Conservation (phyloP, 441 rosid genomes). For the Aquilaria agallochum region DNA sequence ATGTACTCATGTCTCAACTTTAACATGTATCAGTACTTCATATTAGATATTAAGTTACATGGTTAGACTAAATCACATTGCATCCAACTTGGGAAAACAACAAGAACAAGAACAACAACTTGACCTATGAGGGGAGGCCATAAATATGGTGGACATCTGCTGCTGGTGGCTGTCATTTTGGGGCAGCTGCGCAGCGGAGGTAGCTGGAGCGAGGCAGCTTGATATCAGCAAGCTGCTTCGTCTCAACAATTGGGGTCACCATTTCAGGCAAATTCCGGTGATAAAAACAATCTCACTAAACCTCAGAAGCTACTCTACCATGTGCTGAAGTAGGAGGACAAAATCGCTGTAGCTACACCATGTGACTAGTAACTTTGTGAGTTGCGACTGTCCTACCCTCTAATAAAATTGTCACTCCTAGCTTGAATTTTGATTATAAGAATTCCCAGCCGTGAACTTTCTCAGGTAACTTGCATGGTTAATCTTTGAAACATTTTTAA, state of each 20-base stretch:
- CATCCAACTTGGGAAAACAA: too few species aligned
- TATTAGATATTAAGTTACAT: too few species aligned
- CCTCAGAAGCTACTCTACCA: background rate
- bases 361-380: background rate
- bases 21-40: too few species aligned
- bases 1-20: too few species aligned
- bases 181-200: conserved; percentile 17
- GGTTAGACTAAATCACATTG: too few species aligned
- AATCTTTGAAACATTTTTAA: too few species aligned
- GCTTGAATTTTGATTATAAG: too few species aligned
- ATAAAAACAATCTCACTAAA: conserved; percentile 26
- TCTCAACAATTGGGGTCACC: conserved; percentile 18
- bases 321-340: background rate
- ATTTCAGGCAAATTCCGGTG: conserved; percentile 16
- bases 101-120: too few species aligned
- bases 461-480: too few species aligned
- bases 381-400: too few species aligned
- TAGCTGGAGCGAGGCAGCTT: conserved; percentile 2
- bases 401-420: too few species aligned
- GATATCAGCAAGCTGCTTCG: conserved; percentile 18
- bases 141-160: conserved; percentile 23
- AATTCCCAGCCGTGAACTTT: too few species aligned
- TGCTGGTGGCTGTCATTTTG: conserved; percentile 14
- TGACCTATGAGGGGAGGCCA: conserved; percentile 15
- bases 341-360: background rate